Evolutionary conservation across 2,329 filamentous ascomycete genomes (phyloP).

Genomic region (Ophiobolus disseminans): DNA sequence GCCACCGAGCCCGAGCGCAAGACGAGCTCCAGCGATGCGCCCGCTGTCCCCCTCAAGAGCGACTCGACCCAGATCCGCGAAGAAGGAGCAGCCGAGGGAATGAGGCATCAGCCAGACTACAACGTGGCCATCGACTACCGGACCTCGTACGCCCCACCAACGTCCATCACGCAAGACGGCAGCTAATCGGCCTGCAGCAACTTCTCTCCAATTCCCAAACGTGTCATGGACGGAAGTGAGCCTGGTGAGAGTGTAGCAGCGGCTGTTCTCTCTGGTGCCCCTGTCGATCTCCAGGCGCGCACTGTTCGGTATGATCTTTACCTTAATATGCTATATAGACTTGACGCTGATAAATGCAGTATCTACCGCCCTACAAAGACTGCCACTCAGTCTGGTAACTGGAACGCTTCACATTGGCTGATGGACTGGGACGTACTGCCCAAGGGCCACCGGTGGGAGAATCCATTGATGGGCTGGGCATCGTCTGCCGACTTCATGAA

Average conservation of each 20-base stretch:
- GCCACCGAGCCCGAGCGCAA: conserved; percentile 38
- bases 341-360: conserved; percentile 57
- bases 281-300: conserved; percentile 89
- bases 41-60: conserved; percentile 38
- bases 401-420: conserved; percentile 85
- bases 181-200: conserved; percentile 62
- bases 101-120: conserved; percentile 80
- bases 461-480: conserved; percentile 98
- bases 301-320: conserved; percentile 77
- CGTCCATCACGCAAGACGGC: conserved; percentile 2
- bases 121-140: conserved; percentile 81
- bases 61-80: conserved; percentile 60
- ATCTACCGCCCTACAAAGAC: conserved; percentile 92
- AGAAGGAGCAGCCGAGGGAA: conserved; percentile 58
- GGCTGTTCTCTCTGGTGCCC: conserved; percentile 88
- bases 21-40: conserved; percentile 47
- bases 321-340: neutral
- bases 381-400: conserved; percentile 93
- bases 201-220: conserved; percentile 89
- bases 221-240: conserved; percentile 90
- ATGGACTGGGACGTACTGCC: conserved; percentile 97
- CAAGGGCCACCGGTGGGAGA: conserved; percentile 98
- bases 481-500: conserved; percentile 96
- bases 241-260: conserved; percentile 76
- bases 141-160: conserved; percentile 73